These are phyloP conservation scores for Pisolithus orientalis DNA, from an alignment of 768 basidiomycete genomes.

Conservation along the genomic window DNA sequence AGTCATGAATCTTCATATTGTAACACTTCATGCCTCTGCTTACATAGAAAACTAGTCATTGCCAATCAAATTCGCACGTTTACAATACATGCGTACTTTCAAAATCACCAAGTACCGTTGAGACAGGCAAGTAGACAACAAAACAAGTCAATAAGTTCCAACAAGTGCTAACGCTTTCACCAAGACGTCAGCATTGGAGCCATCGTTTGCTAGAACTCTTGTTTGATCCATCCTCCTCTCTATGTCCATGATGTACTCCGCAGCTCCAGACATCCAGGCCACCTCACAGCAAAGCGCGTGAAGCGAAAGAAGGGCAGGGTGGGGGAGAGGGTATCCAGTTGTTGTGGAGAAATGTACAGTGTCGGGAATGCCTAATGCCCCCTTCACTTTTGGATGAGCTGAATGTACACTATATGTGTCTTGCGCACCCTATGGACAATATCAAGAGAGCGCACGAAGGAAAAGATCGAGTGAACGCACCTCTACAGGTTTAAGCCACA, in stretches of 20 bases:
- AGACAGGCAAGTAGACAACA: not conserved
- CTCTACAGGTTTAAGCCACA: not conserved
- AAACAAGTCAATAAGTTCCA: not conserved
- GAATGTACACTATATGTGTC: too few relatives aligned
- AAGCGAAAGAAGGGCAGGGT: conserved; percentile 1
- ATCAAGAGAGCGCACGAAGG: not conserved
- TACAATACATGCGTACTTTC: too few relatives aligned
- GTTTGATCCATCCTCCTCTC: conserved; percentile 3
- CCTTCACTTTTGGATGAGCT: too few relatives aligned
- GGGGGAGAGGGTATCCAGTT: not conserved
- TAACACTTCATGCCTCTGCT: too few relatives aligned
- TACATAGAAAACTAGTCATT: too few relatives aligned
- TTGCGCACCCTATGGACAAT: too few relatives aligned
- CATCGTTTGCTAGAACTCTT: conserved; percentile 2
- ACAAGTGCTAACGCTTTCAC: not conserved
- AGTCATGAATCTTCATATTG: too few relatives aligned
- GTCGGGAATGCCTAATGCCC: too few relatives aligned
- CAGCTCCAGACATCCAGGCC: conserved; percentile 11
- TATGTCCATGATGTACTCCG: conserved; percentile 3
- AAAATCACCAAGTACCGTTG: too few relatives aligned
- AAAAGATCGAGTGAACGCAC: not conserved
- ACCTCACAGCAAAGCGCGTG: conserved; percentile 11
- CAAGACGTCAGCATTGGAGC: conserved; percentile 4
- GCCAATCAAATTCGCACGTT: too few relatives aligned
- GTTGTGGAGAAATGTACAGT: too few relatives aligned